Conservation (phyloP, 805 yeast genomes). For the Teunomyces panamensis region DNA sequence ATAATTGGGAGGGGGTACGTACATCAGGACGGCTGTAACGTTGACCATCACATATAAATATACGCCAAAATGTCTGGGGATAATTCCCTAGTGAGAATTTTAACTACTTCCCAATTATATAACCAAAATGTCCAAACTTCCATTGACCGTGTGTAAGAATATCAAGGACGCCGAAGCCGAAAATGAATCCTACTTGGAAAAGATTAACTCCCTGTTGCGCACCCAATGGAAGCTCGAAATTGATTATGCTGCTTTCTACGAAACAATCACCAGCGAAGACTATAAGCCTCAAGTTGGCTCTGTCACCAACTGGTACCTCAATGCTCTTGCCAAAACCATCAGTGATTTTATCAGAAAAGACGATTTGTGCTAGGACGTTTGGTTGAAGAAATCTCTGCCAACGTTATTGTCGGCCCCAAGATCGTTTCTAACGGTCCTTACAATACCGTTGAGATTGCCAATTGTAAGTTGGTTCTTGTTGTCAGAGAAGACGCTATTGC, state of each 20-base stretch:
- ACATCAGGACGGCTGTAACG: no score
- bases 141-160: constrained; percentile 10
- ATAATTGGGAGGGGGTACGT: no score
- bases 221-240: constrained; percentile 8
- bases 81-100: background rate
- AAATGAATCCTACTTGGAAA: constrained; percentile 5
- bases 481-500: constrained; percentile 6
- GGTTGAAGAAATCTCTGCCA: constrained; percentile 8
- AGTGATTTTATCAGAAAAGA: constrained; percentile 9
- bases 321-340: constrained; percentile 6
- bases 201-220: constrained; percentile 7
- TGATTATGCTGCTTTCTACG: constrained; percentile 9
- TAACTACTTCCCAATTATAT: background rate
- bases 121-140: constrained; percentile 10
- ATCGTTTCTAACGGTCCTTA: constrained; percentile 4
- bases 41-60: no score
- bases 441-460: constrained; percentile 5
- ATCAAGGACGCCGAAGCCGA: constrained; percentile 11
- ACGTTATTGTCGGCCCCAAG: constrained; percentile 8
- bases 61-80: no score
- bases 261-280: constrained; percentile 5
- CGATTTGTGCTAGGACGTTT: constrained; percentile 10
- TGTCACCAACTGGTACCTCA: constrained; percentile 11
- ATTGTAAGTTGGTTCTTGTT: constrained; percentile 7
- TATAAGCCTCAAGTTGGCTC: constrained; percentile 7